Evolutionary conservation across 2,329 filamentous ascomycete species (phyloP), one percentile per base, ranked within the genome.

Genomic region (Trichoderma simmonsii): DNA sequence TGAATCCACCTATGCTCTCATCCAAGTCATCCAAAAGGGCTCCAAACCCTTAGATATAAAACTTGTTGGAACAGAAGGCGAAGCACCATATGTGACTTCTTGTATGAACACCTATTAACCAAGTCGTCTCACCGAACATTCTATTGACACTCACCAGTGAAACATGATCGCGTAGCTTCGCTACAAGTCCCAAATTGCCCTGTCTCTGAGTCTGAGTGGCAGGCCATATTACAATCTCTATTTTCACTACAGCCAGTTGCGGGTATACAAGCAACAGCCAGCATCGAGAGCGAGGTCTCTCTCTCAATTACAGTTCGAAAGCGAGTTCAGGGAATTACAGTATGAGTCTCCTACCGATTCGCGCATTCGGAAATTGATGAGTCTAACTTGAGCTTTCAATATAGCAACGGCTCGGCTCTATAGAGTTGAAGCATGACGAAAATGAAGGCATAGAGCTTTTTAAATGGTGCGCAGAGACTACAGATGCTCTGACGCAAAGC

Each of bases 341-440:
- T 91, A 83, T 74, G 87, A 54, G 30, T 30, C 36, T 43, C 66
- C 28, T n/a, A 5, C 26, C 26, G 30, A 30, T 28, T 21, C 18
- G 7, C 28, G 30, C 15, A 24, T 12, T 34, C 3, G n/a, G n/a
- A 48, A 34, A 24, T 18, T 12, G 14, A 26, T 21, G 6, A 4
- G 51, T 72, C 75, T 78, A 73, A 82, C 72, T 54, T 28, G 39
- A 59, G 18, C 68, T 74, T 92, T 89, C 89, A 92, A 90, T 88
- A 85, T 74, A 92, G 90, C 90, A 92, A 90, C 88, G 86, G 32
- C 86, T 94, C n/a, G 93, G 92, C 39, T 82, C 86, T 26, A 86
- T 95, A 73, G 82, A 84, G 5, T 82, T 94, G 3, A 80, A 83
- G 48, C 83, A 86, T 75, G 85, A 88, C 71, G 84, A 86, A 39